phyloP scores from a whole-genome alignment of 176 grass and related monocot genomes.

The Avena insularis region DNA sequence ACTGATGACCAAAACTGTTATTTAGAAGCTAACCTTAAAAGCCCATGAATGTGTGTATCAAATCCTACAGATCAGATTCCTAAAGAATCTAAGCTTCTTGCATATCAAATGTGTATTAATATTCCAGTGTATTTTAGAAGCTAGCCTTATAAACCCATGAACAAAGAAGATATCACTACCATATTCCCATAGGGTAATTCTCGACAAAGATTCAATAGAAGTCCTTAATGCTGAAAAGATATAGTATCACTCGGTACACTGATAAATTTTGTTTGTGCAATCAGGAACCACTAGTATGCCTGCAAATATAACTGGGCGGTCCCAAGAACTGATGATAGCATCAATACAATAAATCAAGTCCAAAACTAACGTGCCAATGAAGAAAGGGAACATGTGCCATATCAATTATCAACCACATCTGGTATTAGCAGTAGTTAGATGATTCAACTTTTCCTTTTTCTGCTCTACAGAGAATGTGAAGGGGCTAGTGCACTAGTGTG shows the following conservation, averaged over 20 bases:
- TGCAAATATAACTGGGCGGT: not conserved
- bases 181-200: not conserved
- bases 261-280: not conserved
- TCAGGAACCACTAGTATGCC: slow-evolving; percentile 5
- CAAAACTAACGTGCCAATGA: not conserved
- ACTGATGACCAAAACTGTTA: not conserved
- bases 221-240: not conserved
- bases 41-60: not conserved
- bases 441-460: not conserved
- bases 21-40: not conserved
- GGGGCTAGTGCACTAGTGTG: slow-evolving; percentile 7
- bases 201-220: not conserved
- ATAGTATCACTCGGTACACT: not conserved
- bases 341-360: not conserved
- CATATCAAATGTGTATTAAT: slow-evolving; percentile 14
- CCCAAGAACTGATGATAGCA: not conserved
- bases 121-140: slow-evolving; percentile 11
- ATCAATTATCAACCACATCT: not conserved
- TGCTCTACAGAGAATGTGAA: not conserved
- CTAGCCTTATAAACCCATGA: not conserved
- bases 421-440: slow-evolving; percentile 5
- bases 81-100: slow-evolving; percentile 1
- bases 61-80: not conserved
- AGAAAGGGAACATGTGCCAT: slow-evolving; percentile 1
- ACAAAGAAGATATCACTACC: not conserved